Percentiles rank a stretch among this genome's conserved stretches.
Conservation (phyloP, 1,284 basidiomycete genomes). For the Pseudomicrostroma phylloplanum region DNA sequence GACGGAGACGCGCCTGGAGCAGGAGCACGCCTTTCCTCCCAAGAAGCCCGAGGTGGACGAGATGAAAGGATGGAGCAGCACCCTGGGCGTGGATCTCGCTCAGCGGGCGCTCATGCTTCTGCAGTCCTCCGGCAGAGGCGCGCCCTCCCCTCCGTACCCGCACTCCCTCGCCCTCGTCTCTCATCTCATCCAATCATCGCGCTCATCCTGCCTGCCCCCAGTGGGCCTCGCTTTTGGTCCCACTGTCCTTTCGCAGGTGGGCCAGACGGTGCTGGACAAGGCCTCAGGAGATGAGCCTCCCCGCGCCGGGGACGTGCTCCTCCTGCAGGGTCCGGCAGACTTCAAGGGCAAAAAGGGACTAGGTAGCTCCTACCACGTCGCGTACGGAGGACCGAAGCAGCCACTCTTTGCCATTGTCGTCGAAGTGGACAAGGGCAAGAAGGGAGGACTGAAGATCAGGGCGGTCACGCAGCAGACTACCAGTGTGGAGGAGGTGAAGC, state of each 20-base stretch:
- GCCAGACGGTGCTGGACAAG: slow-evolving; percentile 62
- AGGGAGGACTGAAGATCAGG: slow-evolving; percentile 61
- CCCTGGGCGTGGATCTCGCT: slow-evolving; percentile 68
- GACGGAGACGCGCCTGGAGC: slow-evolving; percentile 22
- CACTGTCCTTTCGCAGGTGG: slow-evolving; percentile 57
- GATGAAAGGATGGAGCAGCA: slow-evolving; percentile 64
- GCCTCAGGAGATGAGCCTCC: slow-evolving; percentile 61
- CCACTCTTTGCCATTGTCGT: slow-evolving; percentile 62
- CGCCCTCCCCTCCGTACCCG: slow-evolving; percentile 63
- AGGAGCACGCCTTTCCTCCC: slow-evolving; percentile 26
- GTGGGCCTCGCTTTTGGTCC: slow-evolving; percentile 32
- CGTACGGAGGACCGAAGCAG: slow-evolving; percentile 59
- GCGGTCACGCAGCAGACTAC: slow-evolving; percentile 54
- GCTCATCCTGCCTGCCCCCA: slow-evolving; percentile 7
- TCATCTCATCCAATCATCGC: slow-evolving; percentile 55
- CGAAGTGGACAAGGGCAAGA: slow-evolving; percentile 63
- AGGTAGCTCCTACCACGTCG: slow-evolving; percentile 60
- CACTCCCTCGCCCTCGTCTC: slow-evolving; percentile 61
- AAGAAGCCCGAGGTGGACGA: slow-evolving; percentile 56
- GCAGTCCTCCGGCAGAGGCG: neutral
- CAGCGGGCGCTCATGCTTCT: slow-evolving; percentile 49
- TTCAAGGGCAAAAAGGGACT: slow-evolving; percentile 73
- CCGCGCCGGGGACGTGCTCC: slow-evolving; percentile 75
- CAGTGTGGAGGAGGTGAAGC: slow-evolving; percentile 71
- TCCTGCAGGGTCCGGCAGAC: slow-evolving; percentile 64